Percentiles rank a stretch among this genome's conserved stretches.
phyloP scores from a whole-genome alignment of 1,284 basidiomycete species.

The Veloboletus limbatus region DNA sequence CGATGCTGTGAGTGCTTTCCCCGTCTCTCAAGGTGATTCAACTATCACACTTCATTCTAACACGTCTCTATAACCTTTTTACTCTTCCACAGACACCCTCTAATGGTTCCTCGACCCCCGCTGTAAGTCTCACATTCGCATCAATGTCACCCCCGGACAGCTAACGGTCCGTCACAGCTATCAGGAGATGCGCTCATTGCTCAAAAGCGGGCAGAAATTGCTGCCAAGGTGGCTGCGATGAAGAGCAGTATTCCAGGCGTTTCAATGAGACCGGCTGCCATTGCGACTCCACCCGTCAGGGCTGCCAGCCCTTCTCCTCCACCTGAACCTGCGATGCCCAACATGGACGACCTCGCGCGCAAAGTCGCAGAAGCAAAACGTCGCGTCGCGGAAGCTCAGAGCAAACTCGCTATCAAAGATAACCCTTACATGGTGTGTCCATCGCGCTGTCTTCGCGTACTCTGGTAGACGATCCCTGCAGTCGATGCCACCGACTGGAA shows the following conservation, averaged over 20 bases:
- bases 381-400: slow-evolving; percentile 76
- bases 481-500: slow-evolving; percentile 51
- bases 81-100: slow-evolving; percentile 50
- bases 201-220: slow-evolving; percentile 80
- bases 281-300: slow-evolving; percentile 32
- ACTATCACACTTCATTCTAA: slow-evolving; percentile 48
- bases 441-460: not conserved
- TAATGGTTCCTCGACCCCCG: slow-evolving; percentile 43
- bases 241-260: slow-evolving; percentile 46
- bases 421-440: slow-evolving; percentile 80
- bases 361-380: slow-evolving; percentile 77
- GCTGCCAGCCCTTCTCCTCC: slow-evolving; percentile 38
- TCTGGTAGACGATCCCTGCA: slow-evolving; percentile 25
- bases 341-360: slow-evolving; percentile 63
- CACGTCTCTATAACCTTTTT: slow-evolving; percentile 70
- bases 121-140: slow-evolving; percentile 38
- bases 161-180: slow-evolving; percentile 30
- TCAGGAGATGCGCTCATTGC: slow-evolving; percentile 64
- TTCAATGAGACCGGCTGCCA: slow-evolving; percentile 20
- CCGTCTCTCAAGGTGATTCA: slow-evolving; percentile 63
- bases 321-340: slow-evolving; percentile 38
- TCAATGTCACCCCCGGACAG: not conserved
- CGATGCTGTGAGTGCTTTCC: slow-evolving; percentile 59
- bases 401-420: slow-evolving; percentile 66
- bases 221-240: slow-evolving; percentile 80